Evolutionary conservation across 2,329 filamentous ascomycete genomes (phyloP), one percentile per base, ranked within the genome.

Genomic region (Knufia fluminis): DNA sequence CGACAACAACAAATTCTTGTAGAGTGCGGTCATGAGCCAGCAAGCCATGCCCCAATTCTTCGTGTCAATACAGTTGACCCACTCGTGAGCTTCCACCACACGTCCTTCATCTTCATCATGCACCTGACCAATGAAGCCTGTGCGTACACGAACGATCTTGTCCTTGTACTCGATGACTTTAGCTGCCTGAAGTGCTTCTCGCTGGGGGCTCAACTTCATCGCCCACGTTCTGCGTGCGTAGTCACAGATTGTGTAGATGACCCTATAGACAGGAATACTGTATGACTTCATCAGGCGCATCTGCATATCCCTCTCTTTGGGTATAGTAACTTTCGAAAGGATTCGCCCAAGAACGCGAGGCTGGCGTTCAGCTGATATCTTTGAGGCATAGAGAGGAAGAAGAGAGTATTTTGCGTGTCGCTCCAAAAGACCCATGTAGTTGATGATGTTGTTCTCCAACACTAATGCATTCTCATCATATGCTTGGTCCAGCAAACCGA

Each of bases 321-420:
- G 67, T 38, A 85, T 78, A 23, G 77, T 75, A 48, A 96, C 76
- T 40, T 86, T 79, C 44, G 89, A 83, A 49, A 96, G 70, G 49
- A 94, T 85, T 46, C 80, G 78, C 50, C 83, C 86, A 43, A 98
- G 74, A 48, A 81, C 77, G 57, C 88, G 82, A 53, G 77, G 76
- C 54, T 83, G 76, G 10, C 79, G 71, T 4, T 74, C 69, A 8
- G 79, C 74, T 17, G 56, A 56, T 10, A 98, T 73, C 59, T 87
- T 83, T 7, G 88, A 88, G 54, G 86, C 90, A 65, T 98, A 98
- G 1, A 94, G 71, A 0, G 92, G 90, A 49, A 95, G 85, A 36
- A 92, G 70, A 54, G 91, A 83, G 52, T 85, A 80, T 48, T 92
- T 79, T 28, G 81, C 79, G 14, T 79, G 78, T 41, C 84, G 74